These are phyloP conservation scores for Alternaria postmessia DNA, from an alignment of 2,329 filamentous ascomycete genomes.

Conservation along the genomic window DNA sequence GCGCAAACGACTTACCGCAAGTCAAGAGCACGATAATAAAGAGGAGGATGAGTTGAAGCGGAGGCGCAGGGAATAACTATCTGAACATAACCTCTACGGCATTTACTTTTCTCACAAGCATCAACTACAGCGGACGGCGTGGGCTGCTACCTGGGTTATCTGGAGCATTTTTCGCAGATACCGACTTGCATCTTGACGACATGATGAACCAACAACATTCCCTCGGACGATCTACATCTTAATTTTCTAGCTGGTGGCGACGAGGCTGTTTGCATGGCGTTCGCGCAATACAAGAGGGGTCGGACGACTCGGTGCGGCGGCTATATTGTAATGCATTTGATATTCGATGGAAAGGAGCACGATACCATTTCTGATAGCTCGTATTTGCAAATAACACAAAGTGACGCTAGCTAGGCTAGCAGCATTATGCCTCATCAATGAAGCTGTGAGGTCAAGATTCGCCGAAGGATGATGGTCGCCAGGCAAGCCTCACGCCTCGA, in stretches of 20 bases:
- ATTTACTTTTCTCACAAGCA: slow-evolving; percentile 19
- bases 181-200: slow-evolving; percentile 47
- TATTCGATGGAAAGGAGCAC: slow-evolving; percentile 37
- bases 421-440: background rate
- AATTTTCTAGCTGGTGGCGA: slow-evolving; percentile 18
- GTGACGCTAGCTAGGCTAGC: background rate
- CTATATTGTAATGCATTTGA: slow-evolving; percentile 43
- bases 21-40: slow-evolving; percentile 53
- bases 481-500: slow-evolving; percentile 18
- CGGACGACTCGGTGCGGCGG: slow-evolving; percentile 14
- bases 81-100: background rate
- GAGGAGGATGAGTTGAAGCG: slow-evolving; percentile 50
- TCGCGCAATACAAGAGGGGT: slow-evolving; percentile 8
- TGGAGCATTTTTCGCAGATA: slow-evolving; percentile 44
- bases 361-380: slow-evolving; percentile 49
- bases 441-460: slow-evolving; percentile 32
- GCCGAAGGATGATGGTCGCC: slow-evolving; percentile 24
- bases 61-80: slow-evolving; percentile 46
- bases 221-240: slow-evolving; percentile 23
- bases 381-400: slow-evolving; percentile 30
- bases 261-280: slow-evolving; percentile 13
- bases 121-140: slow-evolving; percentile 37
- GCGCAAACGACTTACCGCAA: slow-evolving; percentile 50
- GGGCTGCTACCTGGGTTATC: slow-evolving; percentile 39
- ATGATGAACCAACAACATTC: slow-evolving; percentile 38